These are phyloP conservation scores for Pseudozyma flocculosa DNA, from an alignment of 1,284 basidiomycete species.

Conservation along the genomic window DNA sequence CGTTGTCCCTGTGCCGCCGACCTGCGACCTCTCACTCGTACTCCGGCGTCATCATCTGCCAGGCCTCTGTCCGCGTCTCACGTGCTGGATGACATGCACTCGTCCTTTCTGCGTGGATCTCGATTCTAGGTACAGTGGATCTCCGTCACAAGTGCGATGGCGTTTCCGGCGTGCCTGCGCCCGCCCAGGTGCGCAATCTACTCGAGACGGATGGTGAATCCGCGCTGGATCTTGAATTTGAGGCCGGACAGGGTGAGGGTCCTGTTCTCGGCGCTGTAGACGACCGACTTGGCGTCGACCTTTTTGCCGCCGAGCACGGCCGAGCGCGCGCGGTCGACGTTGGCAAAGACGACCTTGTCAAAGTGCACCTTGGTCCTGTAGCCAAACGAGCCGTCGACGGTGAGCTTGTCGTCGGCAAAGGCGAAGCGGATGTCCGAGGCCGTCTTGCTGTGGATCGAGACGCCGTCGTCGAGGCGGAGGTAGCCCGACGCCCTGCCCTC, in stretches of 20 bases:
- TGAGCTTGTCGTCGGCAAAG: slow-evolving; percentile 3
- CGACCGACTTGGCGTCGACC: neutral
- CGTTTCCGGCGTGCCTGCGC: too few species aligned
- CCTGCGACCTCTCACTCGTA: too few species aligned
- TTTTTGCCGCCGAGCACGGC: neutral
- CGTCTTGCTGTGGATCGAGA: slow-evolving; percentile 18
- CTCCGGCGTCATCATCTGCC: too few species aligned
- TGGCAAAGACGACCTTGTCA: neutral
- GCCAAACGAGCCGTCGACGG: neutral
- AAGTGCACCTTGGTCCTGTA: neutral
- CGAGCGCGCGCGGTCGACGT: neutral
- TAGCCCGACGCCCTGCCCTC: slow-evolving; percentile 64
- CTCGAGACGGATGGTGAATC: too few species aligned
- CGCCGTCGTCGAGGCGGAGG: slow-evolving; percentile 69
- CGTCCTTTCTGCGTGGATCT: too few species aligned
- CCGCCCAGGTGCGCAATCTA: too few species aligned
- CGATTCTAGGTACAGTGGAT: too few species aligned
- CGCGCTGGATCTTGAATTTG: too few species aligned
- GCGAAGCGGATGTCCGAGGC: slow-evolving; percentile 18
- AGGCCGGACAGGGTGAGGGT: neutral
- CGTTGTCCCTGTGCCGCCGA: too few species aligned
- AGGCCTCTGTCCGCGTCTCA: too few species aligned
- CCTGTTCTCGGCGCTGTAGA: neutral
- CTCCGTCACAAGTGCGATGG: too few species aligned
- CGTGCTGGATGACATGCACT: too few species aligned